phyloP scores from a whole-genome alignment of 257 asterid genomes.

The Anisodus tanguticus region DNA sequence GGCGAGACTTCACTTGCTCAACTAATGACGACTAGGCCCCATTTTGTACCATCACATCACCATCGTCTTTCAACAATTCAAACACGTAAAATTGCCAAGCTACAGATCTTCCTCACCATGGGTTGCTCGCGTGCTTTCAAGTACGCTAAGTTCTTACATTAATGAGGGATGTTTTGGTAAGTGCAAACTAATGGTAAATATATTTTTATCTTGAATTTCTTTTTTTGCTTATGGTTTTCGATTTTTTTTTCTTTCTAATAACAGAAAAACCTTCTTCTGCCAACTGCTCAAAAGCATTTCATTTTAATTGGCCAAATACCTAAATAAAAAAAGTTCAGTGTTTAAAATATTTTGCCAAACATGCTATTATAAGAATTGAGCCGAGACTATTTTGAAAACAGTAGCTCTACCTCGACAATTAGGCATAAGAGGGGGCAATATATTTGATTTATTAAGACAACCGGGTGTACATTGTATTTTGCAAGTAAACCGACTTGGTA shows the following conservation, averaged over 20 bases:
- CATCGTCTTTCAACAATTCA: too few species aligned
- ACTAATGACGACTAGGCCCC: not conserved
- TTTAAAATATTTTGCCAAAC: too few species aligned
- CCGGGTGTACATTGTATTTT: too few species aligned
- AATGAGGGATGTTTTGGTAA: not conserved
- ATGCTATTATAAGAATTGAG: too few species aligned
- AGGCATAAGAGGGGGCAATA: not conserved
- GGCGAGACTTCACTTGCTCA: not conserved
- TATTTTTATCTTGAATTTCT: too few species aligned
- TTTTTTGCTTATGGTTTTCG: not conserved
- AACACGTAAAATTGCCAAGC: not conserved
- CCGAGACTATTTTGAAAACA: too few species aligned
- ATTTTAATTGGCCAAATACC: too few species aligned
- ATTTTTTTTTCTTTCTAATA: too few species aligned
- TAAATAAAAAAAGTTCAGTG: too few species aligned
- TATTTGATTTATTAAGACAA: too few species aligned
- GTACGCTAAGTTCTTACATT: not conserved
- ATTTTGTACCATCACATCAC: not conserved
- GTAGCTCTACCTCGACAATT: too few species aligned
- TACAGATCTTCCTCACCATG: not conserved
- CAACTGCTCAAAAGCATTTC: not conserved
- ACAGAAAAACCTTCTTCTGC: not conserved
- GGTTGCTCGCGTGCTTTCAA: not conserved
- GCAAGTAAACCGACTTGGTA: not conserved
- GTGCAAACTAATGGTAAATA: too few species aligned